phyloP scores from a whole-genome alignment of 2,329 filamentous ascomycete species.

The Aspergillus puulaauensis region DNA sequence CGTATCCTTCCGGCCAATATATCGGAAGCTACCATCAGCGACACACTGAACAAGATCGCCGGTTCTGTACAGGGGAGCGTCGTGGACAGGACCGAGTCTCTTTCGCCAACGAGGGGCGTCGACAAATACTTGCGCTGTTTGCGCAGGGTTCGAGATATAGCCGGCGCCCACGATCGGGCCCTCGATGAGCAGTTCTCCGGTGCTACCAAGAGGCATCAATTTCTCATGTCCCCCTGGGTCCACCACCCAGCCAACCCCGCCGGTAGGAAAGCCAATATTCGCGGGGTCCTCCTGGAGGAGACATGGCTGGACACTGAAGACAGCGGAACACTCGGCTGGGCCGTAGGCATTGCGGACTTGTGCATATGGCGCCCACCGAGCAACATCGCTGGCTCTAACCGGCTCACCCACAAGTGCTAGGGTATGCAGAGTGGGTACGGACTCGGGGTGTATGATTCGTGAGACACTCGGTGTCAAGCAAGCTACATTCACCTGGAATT shows the following conservation, averaged over 20 bases:
- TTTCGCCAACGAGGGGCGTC: conserved; percentile 20
- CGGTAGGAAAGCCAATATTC: conserved; percentile 27
- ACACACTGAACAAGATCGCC: conserved; percentile 30
- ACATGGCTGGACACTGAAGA: conserved; percentile 23
- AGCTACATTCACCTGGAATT: not conserved
- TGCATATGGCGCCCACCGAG: not conserved
- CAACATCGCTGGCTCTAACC: not conserved
- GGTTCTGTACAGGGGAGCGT: conserved; percentile 25
- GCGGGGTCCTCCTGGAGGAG: not conserved
- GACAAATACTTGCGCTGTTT: conserved; percentile 22
- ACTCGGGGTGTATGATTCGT: not conserved
- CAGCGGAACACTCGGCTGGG: conserved; percentile 43
- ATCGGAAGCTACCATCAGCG: conserved; percentile 10
- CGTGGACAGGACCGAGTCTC: not conserved
- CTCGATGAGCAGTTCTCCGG: conserved; percentile 37
- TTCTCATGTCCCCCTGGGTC: conserved; percentile 32
- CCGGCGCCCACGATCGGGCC: conserved; percentile 20
- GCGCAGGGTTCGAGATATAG: conserved; percentile 24
- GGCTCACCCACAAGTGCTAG: not conserved
- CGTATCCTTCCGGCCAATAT: conserved; percentile 12
- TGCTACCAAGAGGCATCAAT: conserved; percentile 36
- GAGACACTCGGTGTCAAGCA: not conserved
- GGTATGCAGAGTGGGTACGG: not conserved
- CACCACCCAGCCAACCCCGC: conserved; percentile 35
- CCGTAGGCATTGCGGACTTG: not conserved